A percentile compares a stretch with the other conserved stretches of the same genome.
phyloP scores from a whole-genome alignment of 2,329 filamentous ascomycete species.

The Fusarium bactridioides region DNA sequence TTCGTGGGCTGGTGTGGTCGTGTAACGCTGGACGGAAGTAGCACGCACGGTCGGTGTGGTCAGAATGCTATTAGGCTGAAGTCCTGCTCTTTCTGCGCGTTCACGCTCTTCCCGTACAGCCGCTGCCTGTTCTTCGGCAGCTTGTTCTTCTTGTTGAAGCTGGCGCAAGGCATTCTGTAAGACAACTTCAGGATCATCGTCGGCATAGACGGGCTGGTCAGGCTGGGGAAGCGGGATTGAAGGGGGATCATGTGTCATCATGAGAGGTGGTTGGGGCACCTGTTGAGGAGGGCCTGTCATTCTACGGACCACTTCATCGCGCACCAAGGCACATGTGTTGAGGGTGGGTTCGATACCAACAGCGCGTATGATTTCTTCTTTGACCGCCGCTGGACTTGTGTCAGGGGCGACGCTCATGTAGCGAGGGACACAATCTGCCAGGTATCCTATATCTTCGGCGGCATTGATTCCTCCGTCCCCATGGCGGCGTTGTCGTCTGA shows the following conservation, averaged over 20 bases:
- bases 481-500: constrained; percentile 63
- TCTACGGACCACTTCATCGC: constrained; percentile 63
- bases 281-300: constrained; percentile 36
- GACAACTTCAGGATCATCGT: constrained; percentile 65
- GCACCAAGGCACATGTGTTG: constrained; percentile 63
- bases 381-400: constrained; percentile 66
- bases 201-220: constrained; percentile 53
- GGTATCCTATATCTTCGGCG: constrained; percentile 65
- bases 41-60: constrained; percentile 44
- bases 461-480: constrained; percentile 56
- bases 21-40: constrained; percentile 46
- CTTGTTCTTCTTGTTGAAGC: constrained; percentile 66
- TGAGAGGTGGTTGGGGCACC: constrained; percentile 33
- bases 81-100: constrained; percentile 52
- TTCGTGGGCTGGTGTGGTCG: constrained; percentile 47
- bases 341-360: constrained; percentile 64
- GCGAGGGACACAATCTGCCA: constrained; percentile 66
- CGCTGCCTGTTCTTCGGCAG: constrained; percentile 65
- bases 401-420: constrained; percentile 66
- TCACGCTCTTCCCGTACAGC: constrained; percentile 62
- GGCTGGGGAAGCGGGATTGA: constrained; percentile 43
- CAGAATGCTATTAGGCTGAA: constrained; percentile 43
- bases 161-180: constrained; percentile 67
- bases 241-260: constrained; percentile 39
- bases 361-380: constrained; percentile 63